Conservation (phyloP, 352 stramenopile species). For the Globisporangium nunn region DNA sequence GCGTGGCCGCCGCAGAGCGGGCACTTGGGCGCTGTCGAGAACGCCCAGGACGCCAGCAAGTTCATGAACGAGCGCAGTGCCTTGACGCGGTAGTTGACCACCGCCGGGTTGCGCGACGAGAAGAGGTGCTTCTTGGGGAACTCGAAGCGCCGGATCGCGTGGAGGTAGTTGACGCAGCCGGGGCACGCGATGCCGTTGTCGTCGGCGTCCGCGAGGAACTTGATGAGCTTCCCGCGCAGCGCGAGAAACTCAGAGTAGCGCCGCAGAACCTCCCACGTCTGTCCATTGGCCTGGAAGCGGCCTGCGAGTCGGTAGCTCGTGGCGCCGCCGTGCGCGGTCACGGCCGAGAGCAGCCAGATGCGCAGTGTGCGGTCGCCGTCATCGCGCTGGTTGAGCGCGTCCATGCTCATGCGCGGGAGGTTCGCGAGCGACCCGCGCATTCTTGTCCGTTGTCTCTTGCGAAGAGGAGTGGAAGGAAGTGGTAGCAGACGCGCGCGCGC, state of each 20-base stretch:
- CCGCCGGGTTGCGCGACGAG: constrained; percentile 57
- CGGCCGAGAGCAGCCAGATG: constrained; percentile 62
- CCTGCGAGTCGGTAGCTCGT: constrained; percentile 69
- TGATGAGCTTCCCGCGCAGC: constrained; percentile 68
- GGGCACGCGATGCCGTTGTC: constrained; percentile 72
- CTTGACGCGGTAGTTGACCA: constrained; percentile 83
- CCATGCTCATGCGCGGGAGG: constrained; percentile 42
- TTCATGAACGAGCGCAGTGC: constrained; percentile 82
- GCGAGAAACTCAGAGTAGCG: constrained; percentile 83
- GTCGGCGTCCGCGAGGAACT: constrained; percentile 59
- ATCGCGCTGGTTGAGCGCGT: constrained; percentile 39
- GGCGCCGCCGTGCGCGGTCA: constrained; percentile 32
- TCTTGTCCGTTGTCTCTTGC: background rate
- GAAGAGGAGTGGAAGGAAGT: background rate
- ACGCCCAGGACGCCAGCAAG: constrained; percentile 70
- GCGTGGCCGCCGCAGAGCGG: constrained; percentile 74
- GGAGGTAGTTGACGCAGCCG: constrained; percentile 72
- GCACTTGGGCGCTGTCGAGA: constrained; percentile 79
- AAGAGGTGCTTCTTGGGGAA: constrained; percentile 87
- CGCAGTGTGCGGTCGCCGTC: constrained; percentile 40
- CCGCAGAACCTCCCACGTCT: constrained; percentile 78
- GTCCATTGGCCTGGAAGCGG: constrained; percentile 48
- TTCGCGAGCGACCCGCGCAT: constrained; percentile 33
- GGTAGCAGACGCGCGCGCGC: background rate
- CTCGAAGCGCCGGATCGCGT: constrained; percentile 69